A percentile compares a stretch with the other conserved stretches of the same genome.
Conservation (phyloP, 305 asterid species). For the Fraxinus angustifolia region DNA sequence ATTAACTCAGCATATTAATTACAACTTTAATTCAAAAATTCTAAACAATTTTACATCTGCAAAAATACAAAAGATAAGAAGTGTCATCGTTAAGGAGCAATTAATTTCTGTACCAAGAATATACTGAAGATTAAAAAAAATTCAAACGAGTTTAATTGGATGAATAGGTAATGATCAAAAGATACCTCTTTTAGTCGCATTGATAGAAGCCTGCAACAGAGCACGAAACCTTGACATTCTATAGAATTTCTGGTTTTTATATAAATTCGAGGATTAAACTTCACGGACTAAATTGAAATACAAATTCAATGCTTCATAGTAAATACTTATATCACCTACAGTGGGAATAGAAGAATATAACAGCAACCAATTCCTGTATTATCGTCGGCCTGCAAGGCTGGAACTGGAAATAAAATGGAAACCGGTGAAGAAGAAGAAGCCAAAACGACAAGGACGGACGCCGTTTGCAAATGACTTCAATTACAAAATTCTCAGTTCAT, state of each 20-base stretch:
- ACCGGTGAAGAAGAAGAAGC: neutral
- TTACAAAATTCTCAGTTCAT: neutral
- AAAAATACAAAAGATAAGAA: neutral
- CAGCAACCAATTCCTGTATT: neutral
- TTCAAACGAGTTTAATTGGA: neutral
- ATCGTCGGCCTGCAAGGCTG: neutral
- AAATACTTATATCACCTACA: neutral
- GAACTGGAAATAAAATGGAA: neutral
- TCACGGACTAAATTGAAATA: neutral
- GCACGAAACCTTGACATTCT: constrained; percentile 75
- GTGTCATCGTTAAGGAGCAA: neutral
- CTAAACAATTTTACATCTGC: neutral
- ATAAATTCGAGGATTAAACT: neutral
- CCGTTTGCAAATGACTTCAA: neutral
- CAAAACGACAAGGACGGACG: constrained; percentile 1
- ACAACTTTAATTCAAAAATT: neutral
- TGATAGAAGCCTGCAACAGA: constrained; percentile 64
- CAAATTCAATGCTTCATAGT: neutral
- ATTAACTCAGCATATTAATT: neutral
- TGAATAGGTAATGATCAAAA: neutral
- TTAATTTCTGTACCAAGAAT: neutral
- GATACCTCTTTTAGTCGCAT: constrained; percentile 75
- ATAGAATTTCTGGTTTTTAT: neutral
- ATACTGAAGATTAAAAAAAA: neutral
- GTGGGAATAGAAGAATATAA: neutral